Evolutionary conservation across 2,329 filamentous ascomycete genomes (phyloP), one percentile per base, ranked within the genome.

Genomic region (Pestalotiopsis sp.): DNA sequence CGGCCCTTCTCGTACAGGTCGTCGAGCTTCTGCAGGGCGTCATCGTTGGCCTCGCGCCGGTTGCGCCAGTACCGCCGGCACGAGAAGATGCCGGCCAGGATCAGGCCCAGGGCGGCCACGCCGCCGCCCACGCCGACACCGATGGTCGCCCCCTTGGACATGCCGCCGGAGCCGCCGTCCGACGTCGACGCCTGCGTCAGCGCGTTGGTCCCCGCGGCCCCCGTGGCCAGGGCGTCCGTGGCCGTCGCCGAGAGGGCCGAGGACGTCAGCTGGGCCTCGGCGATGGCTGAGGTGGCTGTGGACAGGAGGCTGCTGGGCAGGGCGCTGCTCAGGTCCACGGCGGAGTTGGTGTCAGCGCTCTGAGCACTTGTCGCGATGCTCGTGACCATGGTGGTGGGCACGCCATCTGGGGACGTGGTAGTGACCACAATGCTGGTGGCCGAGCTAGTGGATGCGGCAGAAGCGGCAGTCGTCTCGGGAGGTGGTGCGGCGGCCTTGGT

Each of bases 51-150:
- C 39, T 75, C 70, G 58, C 77, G 73, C 39, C 76, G 71, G 71
- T 72, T 75, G 63, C 73, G 70, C 77, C 77, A 79, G 31, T 77
- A 72, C 3, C 76, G 70, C 31, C 75, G 73, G 13, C 77, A 75
- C 11, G 73, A 69, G 38, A 79, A 71, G 2, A 79, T 69, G 17
- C 66, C 52, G 5, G 72, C 63, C 3, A 74, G 36, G n/a, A 78
- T 68, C n/a, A 79, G 25, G 2, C 71, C 67, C 1, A 73, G 68
- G 2, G 75, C 77, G 7, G 74, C 76, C 1, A 71, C 75, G 17
- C 77, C 76, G 27, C 76, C 75, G 20, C 23, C 68, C 12, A 64
- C 56, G 4, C 74, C 75, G 65, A 78, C 77, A 14, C 76, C 77
- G 14, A 76, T 76, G 25, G 75, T 76, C 20, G 71, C 73, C 0